Conservation (phyloP, 2,329 filamentous ascomycete genomes). For the Coniochaeta prunicola region DNA sequence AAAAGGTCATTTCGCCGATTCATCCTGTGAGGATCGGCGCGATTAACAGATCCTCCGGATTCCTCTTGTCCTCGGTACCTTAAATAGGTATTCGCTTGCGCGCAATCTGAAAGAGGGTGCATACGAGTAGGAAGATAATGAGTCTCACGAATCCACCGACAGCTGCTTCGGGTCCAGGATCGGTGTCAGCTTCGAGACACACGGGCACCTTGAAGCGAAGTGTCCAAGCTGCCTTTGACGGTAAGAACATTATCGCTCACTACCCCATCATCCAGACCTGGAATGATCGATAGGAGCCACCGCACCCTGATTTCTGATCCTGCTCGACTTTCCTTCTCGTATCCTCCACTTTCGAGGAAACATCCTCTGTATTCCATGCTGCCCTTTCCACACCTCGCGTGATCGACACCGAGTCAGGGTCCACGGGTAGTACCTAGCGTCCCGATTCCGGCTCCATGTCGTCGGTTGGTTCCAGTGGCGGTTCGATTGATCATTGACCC, state of each 20-base stretch:
- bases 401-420: background rate
- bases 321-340: background rate
- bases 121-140: constrained; percentile 26
- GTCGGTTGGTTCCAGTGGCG: background rate
- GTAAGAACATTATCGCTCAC: constrained; percentile 26
- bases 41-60: background rate
- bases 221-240: constrained; percentile 55
- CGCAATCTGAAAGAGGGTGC: background rate
- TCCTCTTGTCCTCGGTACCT: constrained; percentile 2
- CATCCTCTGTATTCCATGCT: background rate
- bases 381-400: background rate
- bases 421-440: background rate
- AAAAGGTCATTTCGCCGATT: background rate
- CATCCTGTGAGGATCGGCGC: background rate
- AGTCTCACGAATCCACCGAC: constrained; percentile 48
- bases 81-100: background rate
- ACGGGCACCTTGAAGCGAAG: constrained; percentile 48
- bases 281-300: background rate
- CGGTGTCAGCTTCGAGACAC: constrained; percentile 30
- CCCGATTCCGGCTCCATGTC: background rate
- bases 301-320: background rate
- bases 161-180: constrained; percentile 39
- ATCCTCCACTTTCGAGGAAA: background rate
- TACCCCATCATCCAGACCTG: background rate
- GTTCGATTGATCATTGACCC: background rate